Base-by-base conservation (phyloP, 2,329 filamentous ascomycete species). In the Aspergillus unguis region DNA sequence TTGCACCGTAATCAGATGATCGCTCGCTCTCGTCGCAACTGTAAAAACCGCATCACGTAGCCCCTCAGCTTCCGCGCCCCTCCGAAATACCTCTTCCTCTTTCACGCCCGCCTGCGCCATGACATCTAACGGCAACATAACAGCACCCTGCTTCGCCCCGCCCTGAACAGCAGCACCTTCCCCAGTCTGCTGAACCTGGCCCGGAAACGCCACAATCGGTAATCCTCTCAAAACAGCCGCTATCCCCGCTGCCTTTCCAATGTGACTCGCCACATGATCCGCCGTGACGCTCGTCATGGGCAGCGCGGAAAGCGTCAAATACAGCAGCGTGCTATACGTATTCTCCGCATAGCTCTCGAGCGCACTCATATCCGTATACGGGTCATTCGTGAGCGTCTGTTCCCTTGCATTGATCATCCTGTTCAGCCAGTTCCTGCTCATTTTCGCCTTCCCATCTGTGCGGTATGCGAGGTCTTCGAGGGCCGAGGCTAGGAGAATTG, bases 161-260 rank as follows among this genome's bases (percentile, higher is more conserved):
- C 66, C 67, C 5, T 68, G 41, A 2, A 32, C 67, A 35, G 69
- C 70, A 10, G 74, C 64, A 25, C 70, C 65, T 68, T 32, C 71
- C 65, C 54, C 77, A 78, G 54, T 43, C 35, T 76, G 3, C 38
- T 31, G 42, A 6, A 37, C 35, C n/a, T 83, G 79, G 0, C 83
- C 79, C 0, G 88, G 87, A 41, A 92, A 90, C 0, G 92, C 92
- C n/a, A 97, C 80, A 2, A 97, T 71, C 0, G 94, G 92, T 8
- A 97, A 78, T 0, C 94, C 92, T 37, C 92, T 82, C n/a, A 99
- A 76, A 0, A 96, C 82, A 1, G 92, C 87, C 2, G 85, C 81
- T 50, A 99, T 96, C 6, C 94, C 94, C 44, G 85, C 87, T 0
- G 94, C 92, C 67, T 99, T 99, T 48, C 94, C 94, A 53, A 97